Evolutionary conservation across 2,329 filamentous ascomycete species (phyloP), one percentile per base, ranked within the genome.

Genomic region (Pseudocercospora macadamiae): DNA sequence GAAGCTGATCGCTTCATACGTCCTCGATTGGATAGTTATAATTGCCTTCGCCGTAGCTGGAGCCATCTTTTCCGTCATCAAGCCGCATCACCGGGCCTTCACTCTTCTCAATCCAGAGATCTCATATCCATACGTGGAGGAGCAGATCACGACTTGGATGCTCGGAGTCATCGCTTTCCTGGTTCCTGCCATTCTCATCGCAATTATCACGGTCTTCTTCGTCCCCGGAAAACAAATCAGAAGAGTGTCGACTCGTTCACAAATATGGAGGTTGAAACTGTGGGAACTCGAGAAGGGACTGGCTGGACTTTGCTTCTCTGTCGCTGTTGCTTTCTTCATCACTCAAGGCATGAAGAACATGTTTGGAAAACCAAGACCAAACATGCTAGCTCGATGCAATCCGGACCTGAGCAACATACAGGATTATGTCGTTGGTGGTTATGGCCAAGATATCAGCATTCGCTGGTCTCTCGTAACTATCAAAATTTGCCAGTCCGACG

Each of bases 271-370:
- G 71, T 84, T 90, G 64, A 96, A 95, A 76, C 74, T 96, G 1
- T 97, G 93, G 92, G 93, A 97, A 74, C 86, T 90, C 73, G 91
- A 97, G 71, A 73, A 86, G 2, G 92, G 90, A 59, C 91, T 89
- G 86, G 85, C 96, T 68, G 93, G 93, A 0, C 81, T 96, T 2
- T 90, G 82, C 0, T 79, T 96, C 16, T 86, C 89, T 2, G 79
- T 91, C 8, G 86, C 87, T 2, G 80, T 85, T 2, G 83, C 89
- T 3, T 96, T 89, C 79, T 86, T 95, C 74, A 86, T 96, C 68
- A 93, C 92, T 0, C 87, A 91, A 67, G 90, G 89, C 51, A 86
- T 96, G 81, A 97, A 97, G 82, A 91, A 84, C 54, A 66, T 89
- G 2, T 82, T 86, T 62, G 86, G 86, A 36, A 88, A 85, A 68